phyloP scores from a whole-genome alignment of 2,329 filamentous ascomycete genomes.

The Metarhizium robertsii region DNA sequence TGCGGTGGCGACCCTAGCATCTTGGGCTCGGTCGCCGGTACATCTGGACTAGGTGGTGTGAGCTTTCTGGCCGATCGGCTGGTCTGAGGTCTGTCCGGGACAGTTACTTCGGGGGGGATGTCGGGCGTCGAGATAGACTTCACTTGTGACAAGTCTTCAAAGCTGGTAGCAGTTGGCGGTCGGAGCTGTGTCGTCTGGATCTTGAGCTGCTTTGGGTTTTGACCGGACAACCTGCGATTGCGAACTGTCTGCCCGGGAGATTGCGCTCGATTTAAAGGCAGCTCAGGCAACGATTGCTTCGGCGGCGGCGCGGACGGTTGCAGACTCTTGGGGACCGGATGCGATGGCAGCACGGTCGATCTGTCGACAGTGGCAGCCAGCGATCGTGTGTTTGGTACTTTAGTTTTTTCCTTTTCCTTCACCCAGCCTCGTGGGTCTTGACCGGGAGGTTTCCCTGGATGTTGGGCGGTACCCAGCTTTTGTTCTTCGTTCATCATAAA shows the following conservation, averaged over 20 bases:
- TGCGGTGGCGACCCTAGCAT: slow-evolving; percentile 21
- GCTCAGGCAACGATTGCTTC: slow-evolving; percentile 34
- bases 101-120: slow-evolving; percentile 6
- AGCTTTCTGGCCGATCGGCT: not conserved
- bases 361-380: slow-evolving; percentile 62
- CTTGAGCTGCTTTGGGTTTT: slow-evolving; percentile 73
- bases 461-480: slow-evolving; percentile 44
- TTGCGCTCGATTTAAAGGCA: slow-evolving; percentile 25
- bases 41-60: slow-evolving; percentile 4
- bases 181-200: slow-evolving; percentile 59
- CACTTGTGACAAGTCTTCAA: slow-evolving; percentile 2
- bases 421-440: slow-evolving; percentile 73
- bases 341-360: slow-evolving; percentile 11
- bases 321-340: slow-evolving; percentile 10
- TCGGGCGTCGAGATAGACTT: slow-evolving; percentile 6
- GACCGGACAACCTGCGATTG: slow-evolving; percentile 69
- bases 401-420: slow-evolving; percentile 50
- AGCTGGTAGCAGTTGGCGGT: slow-evolving; percentile 10
- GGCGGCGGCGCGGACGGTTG: slow-evolving; percentile 36
- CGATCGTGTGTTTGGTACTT: slow-evolving; percentile 38
- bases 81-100: slow-evolving; percentile 5
- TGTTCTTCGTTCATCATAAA: slow-evolving; percentile 50
- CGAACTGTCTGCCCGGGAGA: slow-evolving; percentile 48
- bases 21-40: slow-evolving; percentile 7
- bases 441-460: slow-evolving; percentile 52